These are phyloP conservation scores for Podospora bellae-mahoneyi DNA, from an alignment of 495 filamentous ascomycete species.

Conservation along the genomic window DNA sequence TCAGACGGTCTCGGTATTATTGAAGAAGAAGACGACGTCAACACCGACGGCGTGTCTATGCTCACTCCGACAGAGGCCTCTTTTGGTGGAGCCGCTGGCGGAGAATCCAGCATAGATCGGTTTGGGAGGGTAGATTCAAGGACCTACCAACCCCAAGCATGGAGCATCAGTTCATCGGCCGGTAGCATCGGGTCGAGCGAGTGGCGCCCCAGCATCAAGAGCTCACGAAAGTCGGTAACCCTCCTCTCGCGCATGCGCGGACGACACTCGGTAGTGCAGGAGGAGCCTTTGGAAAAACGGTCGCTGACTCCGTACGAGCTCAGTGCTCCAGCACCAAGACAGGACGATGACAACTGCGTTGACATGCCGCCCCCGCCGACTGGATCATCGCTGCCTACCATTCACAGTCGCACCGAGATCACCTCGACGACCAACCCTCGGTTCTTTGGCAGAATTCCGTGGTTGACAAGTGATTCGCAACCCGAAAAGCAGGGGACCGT, in stretches of 20 bases:
- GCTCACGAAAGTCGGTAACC: conserved; percentile 6
- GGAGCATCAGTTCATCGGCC: conserved; percentile 18
- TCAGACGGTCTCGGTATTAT: conserved; percentile 22
- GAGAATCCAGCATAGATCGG: conserved; percentile 9
- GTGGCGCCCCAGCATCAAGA: conserved; percentile 13
- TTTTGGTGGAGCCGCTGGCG: neutral
- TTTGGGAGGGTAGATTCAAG: neutral
- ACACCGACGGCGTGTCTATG: conserved; percentile 20
- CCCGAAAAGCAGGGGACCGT: conserved; percentile 14
- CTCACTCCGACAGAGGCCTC: conserved; percentile 17
- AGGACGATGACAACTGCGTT: conserved; percentile 2
- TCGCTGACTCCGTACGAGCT: conserved; percentile 25
- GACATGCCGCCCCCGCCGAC: neutral
- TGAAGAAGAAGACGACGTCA: conserved; percentile 16
- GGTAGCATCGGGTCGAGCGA: conserved; percentile 19
- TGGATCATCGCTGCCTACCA: conserved; percentile 2
- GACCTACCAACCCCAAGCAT: neutral
- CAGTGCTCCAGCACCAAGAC: neutral
- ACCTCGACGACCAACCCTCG: neutral
- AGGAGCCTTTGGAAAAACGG: conserved; percentile 22
- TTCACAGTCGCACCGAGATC: neutral
- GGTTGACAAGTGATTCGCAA: conserved; percentile 9
- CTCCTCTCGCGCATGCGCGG: conserved; percentile 22
- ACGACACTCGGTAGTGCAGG: conserved; percentile 8
- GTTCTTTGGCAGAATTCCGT: conserved; percentile 20